Percentiles rank a stretch among this genome's conserved stretches.
phyloP scores from a whole-genome alignment of 2,329 filamentous ascomycete genomes.

The Aspergillus sp. region DNA sequence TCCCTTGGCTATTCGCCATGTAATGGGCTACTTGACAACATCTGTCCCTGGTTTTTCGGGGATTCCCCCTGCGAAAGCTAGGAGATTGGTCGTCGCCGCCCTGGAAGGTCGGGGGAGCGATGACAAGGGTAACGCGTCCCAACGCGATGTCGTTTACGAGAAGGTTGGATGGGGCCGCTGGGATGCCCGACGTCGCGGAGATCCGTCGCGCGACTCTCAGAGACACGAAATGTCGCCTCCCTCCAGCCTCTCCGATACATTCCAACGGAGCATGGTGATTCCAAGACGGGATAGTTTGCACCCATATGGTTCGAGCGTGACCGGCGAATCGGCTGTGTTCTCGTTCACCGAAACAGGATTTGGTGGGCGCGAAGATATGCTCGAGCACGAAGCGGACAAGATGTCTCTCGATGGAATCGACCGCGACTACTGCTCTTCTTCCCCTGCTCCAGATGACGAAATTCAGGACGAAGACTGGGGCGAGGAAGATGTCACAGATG shows the following conservation, averaged over 20 bases:
- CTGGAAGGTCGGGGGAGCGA: slow-evolving; percentile 73
- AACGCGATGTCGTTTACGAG: slow-evolving; percentile 68
- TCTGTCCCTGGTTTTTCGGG: slow-evolving; percentile 89
- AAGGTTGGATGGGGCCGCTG: slow-evolving; percentile 98
- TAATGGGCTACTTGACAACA: slow-evolving; percentile 92
- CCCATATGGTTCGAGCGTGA: slow-evolving; percentile 61
- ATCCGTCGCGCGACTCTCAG: slow-evolving; percentile 44
- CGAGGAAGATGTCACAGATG: slow-evolving; percentile 86
- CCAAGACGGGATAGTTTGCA: slow-evolving; percentile 40
- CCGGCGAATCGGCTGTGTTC: slow-evolving; percentile 71
- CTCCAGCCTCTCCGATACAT: slow-evolving; percentile 50
- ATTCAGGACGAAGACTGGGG: slow-evolving; percentile 72
- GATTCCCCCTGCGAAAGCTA: slow-evolving; percentile 85
- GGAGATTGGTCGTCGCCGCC: slow-evolving; percentile 87
- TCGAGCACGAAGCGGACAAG: slow-evolving; percentile 86
- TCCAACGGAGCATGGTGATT: slow-evolving; percentile 49
- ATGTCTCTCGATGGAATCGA: slow-evolving; percentile 83
- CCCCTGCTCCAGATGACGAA: slow-evolving; percentile 66
- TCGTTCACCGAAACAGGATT: slow-evolving; percentile 68
- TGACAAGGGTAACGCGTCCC: slow-evolving; percentile 52
- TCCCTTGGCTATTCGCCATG: slow-evolving; percentile 87
- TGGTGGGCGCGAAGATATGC: slow-evolving; percentile 61
- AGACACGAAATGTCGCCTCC: slow-evolving; percentile 46
- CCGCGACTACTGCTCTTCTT: slow-evolving; percentile 67
- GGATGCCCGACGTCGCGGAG: slow-evolving; percentile 76